A percentile compares a stretch with the other conserved stretches of the same genome.
Conservation (phyloP, 148 eudicot species). For the Polygonum maritimum region DNA sequence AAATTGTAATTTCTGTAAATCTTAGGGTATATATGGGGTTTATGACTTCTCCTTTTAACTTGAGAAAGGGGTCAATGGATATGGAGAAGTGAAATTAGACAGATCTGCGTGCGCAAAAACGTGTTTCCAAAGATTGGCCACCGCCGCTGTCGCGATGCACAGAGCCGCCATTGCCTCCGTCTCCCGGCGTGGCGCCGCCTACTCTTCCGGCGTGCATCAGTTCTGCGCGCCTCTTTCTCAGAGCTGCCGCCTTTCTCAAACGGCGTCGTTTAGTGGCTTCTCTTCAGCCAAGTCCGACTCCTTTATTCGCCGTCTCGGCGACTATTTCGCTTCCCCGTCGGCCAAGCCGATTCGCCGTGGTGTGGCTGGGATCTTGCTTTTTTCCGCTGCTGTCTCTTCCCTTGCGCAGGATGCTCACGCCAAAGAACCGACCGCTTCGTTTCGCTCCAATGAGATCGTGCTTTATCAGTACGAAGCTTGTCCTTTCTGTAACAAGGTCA, state of each 20-base stretch:
- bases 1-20: no score
- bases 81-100: neutral
- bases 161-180: conserved; percentile 25
- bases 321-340: conserved; percentile 1
- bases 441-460: conserved; percentile 52
- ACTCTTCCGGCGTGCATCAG: conserved; percentile 14
- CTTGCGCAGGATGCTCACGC: conserved; percentile 25
- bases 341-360: conserved; percentile 16
- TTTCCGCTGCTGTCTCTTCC: conserved; percentile 15
- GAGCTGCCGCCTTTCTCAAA: conserved; percentile 16
- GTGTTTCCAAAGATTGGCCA: neutral
- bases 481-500: conserved; percentile 95
- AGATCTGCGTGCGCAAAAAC: neutral
- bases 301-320: conserved; percentile 10
- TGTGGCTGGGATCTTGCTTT: conserved; percentile 18
- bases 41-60: neutral
- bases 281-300: conserved; percentile 15
- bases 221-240: neutral
- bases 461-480: conserved; percentile 97
- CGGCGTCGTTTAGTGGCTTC: conserved; percentile 20
- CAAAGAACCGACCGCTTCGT: conserved; percentile 23
- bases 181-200: conserved; percentile 22
- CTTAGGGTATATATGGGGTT: neutral
- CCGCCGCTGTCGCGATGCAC: conserved; percentile 22
- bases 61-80: neutral